Evolutionary conservation across 2,329 filamentous ascomycete genomes (phyloP).

Genomic region (Alternaria conjuncta): DNA sequence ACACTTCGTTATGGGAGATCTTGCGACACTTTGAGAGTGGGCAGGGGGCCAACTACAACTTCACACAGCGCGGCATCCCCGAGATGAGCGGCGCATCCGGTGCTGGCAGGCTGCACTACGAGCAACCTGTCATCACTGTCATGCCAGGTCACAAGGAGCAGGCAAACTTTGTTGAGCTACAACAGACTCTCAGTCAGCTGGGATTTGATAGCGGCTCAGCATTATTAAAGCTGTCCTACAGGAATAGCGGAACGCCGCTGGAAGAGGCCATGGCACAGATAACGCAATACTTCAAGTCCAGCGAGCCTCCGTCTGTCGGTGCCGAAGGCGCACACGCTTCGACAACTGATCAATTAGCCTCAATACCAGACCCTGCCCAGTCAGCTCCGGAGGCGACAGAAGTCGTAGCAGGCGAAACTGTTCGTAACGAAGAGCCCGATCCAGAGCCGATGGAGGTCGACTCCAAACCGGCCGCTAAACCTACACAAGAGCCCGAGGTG

Average conservation of each 20-base stretch:
- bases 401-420: slow-evolving; percentile 32
- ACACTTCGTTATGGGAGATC: slow-evolving; percentile 87
- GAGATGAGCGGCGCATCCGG: slow-evolving; percentile 63
- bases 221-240: slow-evolving; percentile 78
- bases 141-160: slow-evolving; percentile 75
- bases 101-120: slow-evolving; percentile 80
- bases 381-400: slow-evolving; percentile 34
- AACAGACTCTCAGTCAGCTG: slow-evolving; percentile 86
- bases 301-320: slow-evolving; percentile 35
- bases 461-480: slow-evolving; percentile 18
- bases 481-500: slow-evolving; percentile 16
- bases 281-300: slow-evolving; percentile 70
- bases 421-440: slow-evolving; percentile 30
- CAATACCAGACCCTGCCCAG: slow-evolving; percentile 26
- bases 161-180: slow-evolving; percentile 77
- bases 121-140: slow-evolving; percentile 83
- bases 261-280: slow-evolving; percentile 88
- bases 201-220: slow-evolving; percentile 86
- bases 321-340: slow-evolving; percentile 39
- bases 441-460: slow-evolving; percentile 43
- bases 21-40: slow-evolving; percentile 85
- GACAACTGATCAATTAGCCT: slow-evolving; percentile 34
- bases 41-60: slow-evolving; percentile 63
- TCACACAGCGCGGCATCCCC: slow-evolving; percentile 83
- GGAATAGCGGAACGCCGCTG: slow-evolving; percentile 75